Evolutionary conservation across 441 rosid species (phyloP).

Genomic region (Lepidium campestre): DNA sequence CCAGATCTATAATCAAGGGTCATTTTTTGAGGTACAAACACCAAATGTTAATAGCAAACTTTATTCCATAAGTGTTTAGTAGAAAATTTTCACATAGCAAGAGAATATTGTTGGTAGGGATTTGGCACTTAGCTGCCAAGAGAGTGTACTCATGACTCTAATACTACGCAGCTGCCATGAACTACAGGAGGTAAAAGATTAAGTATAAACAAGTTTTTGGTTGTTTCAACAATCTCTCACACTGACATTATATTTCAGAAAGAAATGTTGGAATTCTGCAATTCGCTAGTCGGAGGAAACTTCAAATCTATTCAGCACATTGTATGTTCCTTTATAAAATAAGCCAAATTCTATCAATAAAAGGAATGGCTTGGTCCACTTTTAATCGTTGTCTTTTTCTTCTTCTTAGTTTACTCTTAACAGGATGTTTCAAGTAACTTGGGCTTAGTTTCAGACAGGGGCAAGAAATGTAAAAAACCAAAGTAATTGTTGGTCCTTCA

Average conservation of each 20-base stretch:
- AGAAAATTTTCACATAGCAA: neutral
- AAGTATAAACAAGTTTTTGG: neutral
- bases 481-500: slow-evolving; percentile 2
- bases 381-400: neutral
- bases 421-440: slow-evolving; percentile 23
- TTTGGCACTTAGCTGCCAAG: slow-evolving; percentile 11
- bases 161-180: slow-evolving; percentile 3
- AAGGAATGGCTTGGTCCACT: neutral
- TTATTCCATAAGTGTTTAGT: neutral
- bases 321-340: neutral
- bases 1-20: slow-evolving; percentile 19
- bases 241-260: slow-evolving; percentile 8
- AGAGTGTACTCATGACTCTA: slow-evolving; percentile 18
- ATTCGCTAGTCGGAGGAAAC: slow-evolving; percentile 18
- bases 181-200: slow-evolving; percentile 15
- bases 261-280: slow-evolving; percentile 16
- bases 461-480: slow-evolving; percentile 7
- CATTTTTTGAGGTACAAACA: slow-evolving; percentile 19
- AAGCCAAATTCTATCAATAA: neutral
- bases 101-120: slow-evolving; percentile 11
- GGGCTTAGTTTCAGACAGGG: neutral
- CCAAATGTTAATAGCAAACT: neutral
- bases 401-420: neutral
- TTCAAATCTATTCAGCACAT: slow-evolving; percentile 18
- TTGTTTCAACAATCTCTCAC: neutral